A percentile compares a stretch with the other conserved stretches of the same genome.
These are phyloP conservation scores for Camelina sativa DNA, from an alignment of 345 rosid genomes.

Conservation along the genomic window DNA sequence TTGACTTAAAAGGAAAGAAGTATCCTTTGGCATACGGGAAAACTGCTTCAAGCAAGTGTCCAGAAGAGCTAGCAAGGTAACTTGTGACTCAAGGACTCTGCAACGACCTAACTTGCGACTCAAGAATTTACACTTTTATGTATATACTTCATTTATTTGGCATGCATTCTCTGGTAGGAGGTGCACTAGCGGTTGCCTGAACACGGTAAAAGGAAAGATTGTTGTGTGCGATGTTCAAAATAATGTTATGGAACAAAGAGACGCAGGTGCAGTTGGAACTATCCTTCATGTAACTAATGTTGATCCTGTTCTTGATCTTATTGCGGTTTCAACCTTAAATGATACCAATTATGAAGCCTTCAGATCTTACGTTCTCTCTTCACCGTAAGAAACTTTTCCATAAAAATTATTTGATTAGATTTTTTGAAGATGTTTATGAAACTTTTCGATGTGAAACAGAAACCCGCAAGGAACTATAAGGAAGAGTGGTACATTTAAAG, in stretches of 20 bases:
- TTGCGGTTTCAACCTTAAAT: constrained; percentile 39
- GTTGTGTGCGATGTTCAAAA: constrained; percentile 29
- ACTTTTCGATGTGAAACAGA: constrained; percentile 6
- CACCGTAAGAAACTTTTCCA: constrained; percentile 38
- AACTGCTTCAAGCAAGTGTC: constrained; percentile 23
- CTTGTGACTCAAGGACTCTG: background rate
- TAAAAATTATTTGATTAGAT: constrained; percentile 37
- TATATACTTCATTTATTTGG: background rate
- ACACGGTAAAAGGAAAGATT: constrained; percentile 49
- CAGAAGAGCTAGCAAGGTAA: constrained; percentile 26
- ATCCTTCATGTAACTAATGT: constrained; percentile 25
- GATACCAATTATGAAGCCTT: constrained; percentile 26
- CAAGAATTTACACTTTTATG: background rate
- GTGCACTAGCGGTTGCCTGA: constrained; percentile 40
- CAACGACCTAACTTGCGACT: constrained; percentile 35
- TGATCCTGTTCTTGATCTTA: constrained; percentile 40
- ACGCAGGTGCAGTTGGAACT: constrained; percentile 50
- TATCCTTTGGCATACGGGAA: constrained; percentile 43
- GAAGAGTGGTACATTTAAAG: constrained; percentile 47
- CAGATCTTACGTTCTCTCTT: constrained; percentile 45
- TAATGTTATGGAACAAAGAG: constrained; percentile 4
- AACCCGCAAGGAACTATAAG: constrained; percentile 45
- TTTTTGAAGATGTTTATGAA: background rate
- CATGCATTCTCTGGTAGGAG: constrained; percentile 28
- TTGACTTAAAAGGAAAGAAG: constrained; percentile 31